Evolutionary conservation across 768 basidiomycete species (phyloP).

Genomic region (Cyathus striatus): DNA sequence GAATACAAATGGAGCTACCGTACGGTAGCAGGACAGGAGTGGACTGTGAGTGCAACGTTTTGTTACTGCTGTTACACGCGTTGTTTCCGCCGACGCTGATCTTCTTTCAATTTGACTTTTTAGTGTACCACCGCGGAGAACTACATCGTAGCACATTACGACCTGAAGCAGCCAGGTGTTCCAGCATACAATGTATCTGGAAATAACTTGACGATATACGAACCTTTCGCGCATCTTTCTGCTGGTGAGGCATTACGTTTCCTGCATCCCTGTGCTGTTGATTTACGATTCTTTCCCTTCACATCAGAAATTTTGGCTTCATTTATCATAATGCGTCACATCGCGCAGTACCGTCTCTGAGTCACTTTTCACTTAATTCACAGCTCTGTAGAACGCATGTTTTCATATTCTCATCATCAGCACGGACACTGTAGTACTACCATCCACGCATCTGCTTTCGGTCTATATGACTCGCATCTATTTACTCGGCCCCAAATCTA

Average conservation of each 20-base stretch:
- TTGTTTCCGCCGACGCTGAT: neutral
- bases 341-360: slow-evolving; percentile 38
- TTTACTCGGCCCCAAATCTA: too few relatives aligned
- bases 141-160: slow-evolving; percentile 59
- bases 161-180: slow-evolving; percentile 49
- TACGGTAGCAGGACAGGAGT: slow-evolving; percentile 56
- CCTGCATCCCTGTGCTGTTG: neutral
- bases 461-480: too few relatives aligned
- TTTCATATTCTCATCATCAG: too few relatives aligned
- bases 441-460: too few relatives aligned
- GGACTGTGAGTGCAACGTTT: slow-evolving; percentile 54
- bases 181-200: slow-evolving; percentile 59
- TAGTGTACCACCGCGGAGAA: slow-evolving; percentile 55
- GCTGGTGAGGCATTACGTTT: slow-evolving; percentile 35
- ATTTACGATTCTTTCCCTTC: slow-evolving; percentile 33
- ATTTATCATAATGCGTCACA: slow-evolving; percentile 55
- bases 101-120: neutral
- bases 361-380: neutral
- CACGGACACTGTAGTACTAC: too few relatives aligned
- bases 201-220: slow-evolving; percentile 56
- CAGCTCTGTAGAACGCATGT: too few relatives aligned
- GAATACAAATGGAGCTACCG: slow-evolving; percentile 69
- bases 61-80: too few relatives aligned
- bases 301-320: slow-evolving; percentile 47
- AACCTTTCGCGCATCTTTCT: slow-evolving; percentile 45